Percentiles rank a stretch among this genome's conserved stretches.
These are phyloP conservation scores for Aquilaria malaccensis DNA, from an alignment of 345 rosid genomes.

Conservation along the genomic window DNA sequence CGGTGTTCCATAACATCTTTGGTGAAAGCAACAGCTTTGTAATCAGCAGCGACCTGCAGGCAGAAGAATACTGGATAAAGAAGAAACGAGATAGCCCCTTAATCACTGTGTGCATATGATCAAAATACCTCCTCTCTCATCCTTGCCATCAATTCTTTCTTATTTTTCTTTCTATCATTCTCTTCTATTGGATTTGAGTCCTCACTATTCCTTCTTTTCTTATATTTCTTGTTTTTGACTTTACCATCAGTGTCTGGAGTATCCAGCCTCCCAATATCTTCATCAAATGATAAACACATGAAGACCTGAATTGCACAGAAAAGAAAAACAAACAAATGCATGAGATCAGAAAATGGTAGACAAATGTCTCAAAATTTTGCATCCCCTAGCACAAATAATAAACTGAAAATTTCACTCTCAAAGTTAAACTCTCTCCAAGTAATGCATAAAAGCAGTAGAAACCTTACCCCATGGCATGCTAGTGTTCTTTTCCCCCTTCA, in stretches of 20 bases:
- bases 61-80: not conserved
- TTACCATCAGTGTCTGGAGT: slow-evolving; percentile 29
- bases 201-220: slow-evolving; percentile 47
- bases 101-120: not conserved
- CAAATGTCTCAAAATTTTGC: too few species aligned
- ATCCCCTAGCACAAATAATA: too few species aligned
- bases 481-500: too few species aligned
- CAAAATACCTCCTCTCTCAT: slow-evolving; percentile 66
- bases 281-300: slow-evolving; percentile 78
- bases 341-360: not conserved
- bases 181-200: slow-evolving; percentile 46
- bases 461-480: too few species aligned
- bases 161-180: slow-evolving; percentile 62
- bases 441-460: too few species aligned
- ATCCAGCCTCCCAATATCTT: slow-evolving; percentile 52
- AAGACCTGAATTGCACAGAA: slow-evolving; percentile 47
- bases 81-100: not conserved
- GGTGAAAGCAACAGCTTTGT: slow-evolving; percentile 56
- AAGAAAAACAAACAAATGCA: slow-evolving; percentile 6
- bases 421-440: too few species aligned
- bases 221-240: slow-evolving; percentile 42
- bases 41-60: slow-evolving; percentile 75
- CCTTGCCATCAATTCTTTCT: slow-evolving; percentile 56
- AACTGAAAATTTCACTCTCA: too few species aligned
- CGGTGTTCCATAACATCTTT: slow-evolving; percentile 53